Conservation (phyloP, 1,284 basidiomycete genomes). For the Papiliotrema flavescens region DNA sequence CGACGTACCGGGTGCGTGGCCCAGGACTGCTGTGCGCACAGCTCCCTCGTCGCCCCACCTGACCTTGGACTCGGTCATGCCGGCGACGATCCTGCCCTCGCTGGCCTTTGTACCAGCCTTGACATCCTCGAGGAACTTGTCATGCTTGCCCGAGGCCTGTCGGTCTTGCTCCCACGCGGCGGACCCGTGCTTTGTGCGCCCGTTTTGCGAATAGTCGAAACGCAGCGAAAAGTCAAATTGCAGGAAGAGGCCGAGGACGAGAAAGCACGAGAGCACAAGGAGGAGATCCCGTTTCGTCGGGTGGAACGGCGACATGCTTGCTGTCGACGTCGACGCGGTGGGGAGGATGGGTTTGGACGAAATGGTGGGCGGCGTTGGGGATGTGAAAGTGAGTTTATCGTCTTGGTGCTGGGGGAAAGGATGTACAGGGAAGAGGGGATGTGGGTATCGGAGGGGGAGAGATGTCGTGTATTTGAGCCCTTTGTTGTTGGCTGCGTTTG, state of each 20-base stretch:
- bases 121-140: conserved; percentile 24
- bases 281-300: conserved; percentile 44
- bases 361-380: conserved; percentile 1
- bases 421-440: too few relatives aligned
- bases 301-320: conserved; percentile 31
- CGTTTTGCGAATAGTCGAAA: conserved; percentile 24
- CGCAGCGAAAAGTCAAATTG: conserved; percentile 44
- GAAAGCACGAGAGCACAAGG: conserved; percentile 36
- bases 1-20: conserved; percentile 48
- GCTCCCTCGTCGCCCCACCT: conserved; percentile 41
- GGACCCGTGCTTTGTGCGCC: conserved; percentile 4
- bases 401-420: too few relatives aligned
- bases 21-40: conserved; percentile 36
- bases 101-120: conserved; percentile 19
- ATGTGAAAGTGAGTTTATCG: too few relatives aligned
- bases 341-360: conserved; percentile 5
- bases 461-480: too few relatives aligned
- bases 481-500: too few relatives aligned
- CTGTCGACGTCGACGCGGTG: not conserved
- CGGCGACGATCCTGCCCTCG: conserved; percentile 17
- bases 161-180: conserved; percentile 10
- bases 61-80: conserved; percentile 37
- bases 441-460: too few relatives aligned
- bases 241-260: conserved; percentile 40
- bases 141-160: not conserved